phyloP scores from a whole-genome alignment of 2,329 filamentous ascomycete species.

The Fusarium redolens region DNA sequence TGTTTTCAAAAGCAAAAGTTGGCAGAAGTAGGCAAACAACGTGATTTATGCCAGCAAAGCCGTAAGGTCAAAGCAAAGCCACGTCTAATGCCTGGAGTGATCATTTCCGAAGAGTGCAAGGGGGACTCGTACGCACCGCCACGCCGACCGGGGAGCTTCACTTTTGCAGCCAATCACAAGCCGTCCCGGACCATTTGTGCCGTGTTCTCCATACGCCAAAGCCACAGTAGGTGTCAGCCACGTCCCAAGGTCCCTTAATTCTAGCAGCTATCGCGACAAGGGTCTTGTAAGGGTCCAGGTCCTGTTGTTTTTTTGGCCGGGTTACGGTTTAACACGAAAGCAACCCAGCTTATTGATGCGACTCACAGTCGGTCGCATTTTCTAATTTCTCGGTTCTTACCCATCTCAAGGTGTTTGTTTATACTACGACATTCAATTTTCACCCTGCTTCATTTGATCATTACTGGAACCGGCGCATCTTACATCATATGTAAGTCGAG shows the following conservation, averaged over 20 bases:
- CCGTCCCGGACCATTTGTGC: slow-evolving; percentile 31
- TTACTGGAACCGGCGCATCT: not conserved
- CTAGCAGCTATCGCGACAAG: slow-evolving; percentile 35
- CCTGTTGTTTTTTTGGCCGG: slow-evolving; percentile 27
- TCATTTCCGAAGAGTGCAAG: slow-evolving; percentile 37
- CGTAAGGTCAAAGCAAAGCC: slow-evolving; percentile 13
- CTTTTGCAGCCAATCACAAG: slow-evolving; percentile 11
- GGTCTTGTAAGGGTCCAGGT: slow-evolving; percentile 28
- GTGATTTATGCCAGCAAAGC: slow-evolving; percentile 19
- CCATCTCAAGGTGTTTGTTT: slow-evolving; percentile 10
- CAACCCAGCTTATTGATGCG: slow-evolving; percentile 25
- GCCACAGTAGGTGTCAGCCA: slow-evolving; percentile 37
- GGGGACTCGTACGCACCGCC: slow-evolving; percentile 36
- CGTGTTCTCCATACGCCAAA: slow-evolving; percentile 25
- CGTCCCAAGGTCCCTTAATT: slow-evolving; percentile 33
- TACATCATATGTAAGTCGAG: not conserved
- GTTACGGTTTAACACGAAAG: slow-evolving; percentile 14
- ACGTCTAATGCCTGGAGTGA: slow-evolving; percentile 23
- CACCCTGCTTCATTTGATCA: not conserved
- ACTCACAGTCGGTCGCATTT: slow-evolving; percentile 15
- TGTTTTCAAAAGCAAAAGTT: slow-evolving; percentile 39
- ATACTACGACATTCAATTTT: not conserved
- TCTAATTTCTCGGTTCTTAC: slow-evolving; percentile 24
- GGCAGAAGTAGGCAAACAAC: slow-evolving; percentile 34
- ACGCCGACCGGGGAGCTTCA: not conserved